A percentile compares a stretch with the other conserved stretches of the same genome.
phyloP scores from a whole-genome alignment of 2,329 filamentous ascomycete species.

The Neofusicoccum kwambonambiense region DNA sequence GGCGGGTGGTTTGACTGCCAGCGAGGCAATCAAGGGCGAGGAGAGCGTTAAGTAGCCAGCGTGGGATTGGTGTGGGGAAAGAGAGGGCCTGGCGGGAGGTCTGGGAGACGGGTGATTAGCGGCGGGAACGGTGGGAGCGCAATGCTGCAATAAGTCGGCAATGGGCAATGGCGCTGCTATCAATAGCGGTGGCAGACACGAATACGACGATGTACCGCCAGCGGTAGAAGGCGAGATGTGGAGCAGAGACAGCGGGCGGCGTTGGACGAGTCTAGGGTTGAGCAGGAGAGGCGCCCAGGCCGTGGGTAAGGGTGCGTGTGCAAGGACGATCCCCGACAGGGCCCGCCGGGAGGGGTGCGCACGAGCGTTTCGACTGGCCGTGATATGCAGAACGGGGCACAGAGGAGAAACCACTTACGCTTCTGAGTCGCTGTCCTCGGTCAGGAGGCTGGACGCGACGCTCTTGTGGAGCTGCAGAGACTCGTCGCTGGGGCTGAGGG shows the following conservation, averaged over 20 bases:
- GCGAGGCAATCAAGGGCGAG: slow-evolving; percentile 46
- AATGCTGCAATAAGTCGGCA: not conserved
- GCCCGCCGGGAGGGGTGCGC: not conserved
- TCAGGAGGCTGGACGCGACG: slow-evolving; percentile 49
- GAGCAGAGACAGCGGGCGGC: slow-evolving; percentile 18
- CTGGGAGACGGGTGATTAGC: slow-evolving; percentile 31
- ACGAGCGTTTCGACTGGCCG: slow-evolving; percentile 4
- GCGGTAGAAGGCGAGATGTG: slow-evolving; percentile 19
- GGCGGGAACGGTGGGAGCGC: slow-evolving; percentile 16
- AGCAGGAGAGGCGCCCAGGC: slow-evolving; percentile 11
- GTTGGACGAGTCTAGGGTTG: slow-evolving; percentile 10
- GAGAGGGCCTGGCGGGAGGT: slow-evolving; percentile 36
- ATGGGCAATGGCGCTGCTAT: slow-evolving; percentile 1
- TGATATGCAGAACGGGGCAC: slow-evolving; percentile 10
- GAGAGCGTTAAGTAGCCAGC: slow-evolving; percentile 50
- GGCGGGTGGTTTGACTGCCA: slow-evolving; percentile 41
- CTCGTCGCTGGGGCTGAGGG: slow-evolving; percentile 35
- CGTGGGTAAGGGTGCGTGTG: slow-evolving; percentile 14
- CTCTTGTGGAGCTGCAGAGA: slow-evolving; percentile 45
- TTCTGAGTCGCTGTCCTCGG: slow-evolving; percentile 52
- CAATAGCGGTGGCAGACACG: slow-evolving; percentile 1
- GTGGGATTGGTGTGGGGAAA: slow-evolving; percentile 51
- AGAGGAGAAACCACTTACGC: slow-evolving; percentile 41
- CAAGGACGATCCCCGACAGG: slow-evolving; percentile 15
- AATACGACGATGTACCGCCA: slow-evolving; percentile 18